Evolutionary conservation across 352 stramenopile species (phyloP).

Genomic region (Peronospora farinosa): DNA sequence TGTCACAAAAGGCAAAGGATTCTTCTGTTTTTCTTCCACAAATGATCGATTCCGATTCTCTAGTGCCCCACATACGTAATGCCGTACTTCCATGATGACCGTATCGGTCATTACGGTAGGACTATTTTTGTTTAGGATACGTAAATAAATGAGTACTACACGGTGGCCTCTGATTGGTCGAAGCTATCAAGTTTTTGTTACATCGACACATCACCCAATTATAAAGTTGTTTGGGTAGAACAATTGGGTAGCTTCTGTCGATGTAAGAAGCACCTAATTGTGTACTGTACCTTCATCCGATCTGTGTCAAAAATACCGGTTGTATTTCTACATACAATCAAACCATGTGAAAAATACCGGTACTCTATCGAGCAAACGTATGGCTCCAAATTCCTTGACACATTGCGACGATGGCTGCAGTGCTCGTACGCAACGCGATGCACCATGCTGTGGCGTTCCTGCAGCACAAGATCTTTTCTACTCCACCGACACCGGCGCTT

Average conservation of each 20-base stretch:
- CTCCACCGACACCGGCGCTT: constrained; percentile 28
- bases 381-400: constrained; percentile 10
- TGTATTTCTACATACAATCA: background rate
- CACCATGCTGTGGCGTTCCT: constrained; percentile 58
- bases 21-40: background rate
- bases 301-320: background rate
- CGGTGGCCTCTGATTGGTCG: no score
- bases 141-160: no score
- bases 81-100: constrained; percentile 25
- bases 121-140: no score
- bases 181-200: no score
- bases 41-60: constrained; percentile 15
- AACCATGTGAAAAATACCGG: background rate
- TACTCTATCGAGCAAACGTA: constrained; percentile 11
- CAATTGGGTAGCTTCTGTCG: no score
- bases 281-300: no score
- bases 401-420: constrained; percentile 40
- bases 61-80: constrained; percentile 25
- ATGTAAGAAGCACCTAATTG: no score
- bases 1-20: constrained; percentile 49
- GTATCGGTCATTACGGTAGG: constrained; percentile 5
- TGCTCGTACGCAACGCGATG: constrained; percentile 62
- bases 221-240: no score
- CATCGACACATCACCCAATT: no score
- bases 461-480: constrained; percentile 43